phyloP scores from a whole-genome alignment of 108 stramenopile species.

The Nannochloropsis oceanica region DNA sequence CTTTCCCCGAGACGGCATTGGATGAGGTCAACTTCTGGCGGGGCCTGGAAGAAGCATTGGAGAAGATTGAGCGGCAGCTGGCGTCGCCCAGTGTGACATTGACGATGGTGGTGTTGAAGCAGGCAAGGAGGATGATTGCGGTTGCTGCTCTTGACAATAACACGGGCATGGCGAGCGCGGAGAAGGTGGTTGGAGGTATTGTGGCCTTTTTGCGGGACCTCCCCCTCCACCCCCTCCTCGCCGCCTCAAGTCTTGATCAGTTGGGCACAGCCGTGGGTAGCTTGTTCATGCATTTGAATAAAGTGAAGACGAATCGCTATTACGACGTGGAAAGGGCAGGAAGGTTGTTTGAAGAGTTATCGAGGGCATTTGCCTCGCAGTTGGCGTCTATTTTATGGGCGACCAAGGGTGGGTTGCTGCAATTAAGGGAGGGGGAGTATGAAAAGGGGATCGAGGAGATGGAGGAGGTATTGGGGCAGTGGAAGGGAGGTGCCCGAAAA shows the following conservation, averaged over 20 bases:
- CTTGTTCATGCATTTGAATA: constrained; percentile 61
- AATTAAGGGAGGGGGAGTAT: neutral
- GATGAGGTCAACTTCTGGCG: constrained; percentile 40
- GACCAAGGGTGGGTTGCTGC: neutral
- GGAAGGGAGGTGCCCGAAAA: neutral
- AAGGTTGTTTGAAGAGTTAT: constrained; percentile 60
- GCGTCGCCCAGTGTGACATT: constrained; percentile 13
- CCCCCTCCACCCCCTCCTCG: constrained; percentile 53
- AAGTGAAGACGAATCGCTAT: constrained; percentile 58
- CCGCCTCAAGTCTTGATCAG: constrained; percentile 53
- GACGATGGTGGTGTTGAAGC: constrained; percentile 50
- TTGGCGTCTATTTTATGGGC: neutral
- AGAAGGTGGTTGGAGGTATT: constrained; percentile 50
- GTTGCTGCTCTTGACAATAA: constrained; percentile 69
- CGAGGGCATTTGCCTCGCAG: constrained; percentile 45
- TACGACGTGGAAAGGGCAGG: constrained; percentile 64
- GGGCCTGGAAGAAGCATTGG: constrained; percentile 28
- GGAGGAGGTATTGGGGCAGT: neutral
- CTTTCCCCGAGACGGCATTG: constrained; percentile 33
- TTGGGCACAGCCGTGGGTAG: constrained; percentile 44
- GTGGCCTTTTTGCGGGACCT: constrained; percentile 61
- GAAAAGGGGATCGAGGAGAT: neutral
- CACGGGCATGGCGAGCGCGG: constrained; percentile 60
- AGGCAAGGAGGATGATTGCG: constrained; percentile 71
- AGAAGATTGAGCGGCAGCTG: constrained; percentile 30